Percentiles rank a stretch among this genome's conserved stretches.
Conservation (phyloP, 257 asterid species). For the Solanum virginianum region DNA sequence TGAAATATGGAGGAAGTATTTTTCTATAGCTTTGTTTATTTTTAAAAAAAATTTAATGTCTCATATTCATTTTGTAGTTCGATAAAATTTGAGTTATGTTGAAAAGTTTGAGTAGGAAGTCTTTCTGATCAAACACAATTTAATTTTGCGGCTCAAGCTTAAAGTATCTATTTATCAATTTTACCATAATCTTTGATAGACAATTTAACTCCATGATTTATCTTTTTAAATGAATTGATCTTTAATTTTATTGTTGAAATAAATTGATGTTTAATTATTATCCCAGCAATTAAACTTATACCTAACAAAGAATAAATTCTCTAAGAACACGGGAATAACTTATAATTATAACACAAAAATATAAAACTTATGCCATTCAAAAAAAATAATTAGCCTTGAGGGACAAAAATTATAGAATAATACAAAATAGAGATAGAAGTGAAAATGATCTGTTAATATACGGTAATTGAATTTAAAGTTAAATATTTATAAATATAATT, state of each 20-base stretch:
- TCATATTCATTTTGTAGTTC: background rate
- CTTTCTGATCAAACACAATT: fast-evolving
- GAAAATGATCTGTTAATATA: background rate
- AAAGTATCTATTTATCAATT: background rate
- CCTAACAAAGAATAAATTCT: too few relatives aligned
- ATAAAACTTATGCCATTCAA: too few relatives aligned
- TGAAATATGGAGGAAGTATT: background rate
- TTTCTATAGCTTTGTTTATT: background rate
- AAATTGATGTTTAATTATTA: too few relatives aligned
- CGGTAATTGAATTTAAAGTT: background rate
- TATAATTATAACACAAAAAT: too few relatives aligned
- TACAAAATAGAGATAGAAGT: too few relatives aligned
- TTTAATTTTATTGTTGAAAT: too few relatives aligned
- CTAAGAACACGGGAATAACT: too few relatives aligned
- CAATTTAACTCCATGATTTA: background rate
- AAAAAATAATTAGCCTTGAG: too few relatives aligned
- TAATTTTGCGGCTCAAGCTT: background rate
- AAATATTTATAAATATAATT: background rate
- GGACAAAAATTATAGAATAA: too few relatives aligned
- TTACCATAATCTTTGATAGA: background rate
- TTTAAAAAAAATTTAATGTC: background rate
- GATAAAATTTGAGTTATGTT: too few relatives aligned
- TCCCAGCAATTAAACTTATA: too few relatives aligned
- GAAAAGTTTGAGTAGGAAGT: fast-evolving
- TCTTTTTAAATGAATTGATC: background rate